Evolutionary conservation across 139 green algal species (phyloP).

Genomic region (Tetradesmus lagerheimii): DNA sequence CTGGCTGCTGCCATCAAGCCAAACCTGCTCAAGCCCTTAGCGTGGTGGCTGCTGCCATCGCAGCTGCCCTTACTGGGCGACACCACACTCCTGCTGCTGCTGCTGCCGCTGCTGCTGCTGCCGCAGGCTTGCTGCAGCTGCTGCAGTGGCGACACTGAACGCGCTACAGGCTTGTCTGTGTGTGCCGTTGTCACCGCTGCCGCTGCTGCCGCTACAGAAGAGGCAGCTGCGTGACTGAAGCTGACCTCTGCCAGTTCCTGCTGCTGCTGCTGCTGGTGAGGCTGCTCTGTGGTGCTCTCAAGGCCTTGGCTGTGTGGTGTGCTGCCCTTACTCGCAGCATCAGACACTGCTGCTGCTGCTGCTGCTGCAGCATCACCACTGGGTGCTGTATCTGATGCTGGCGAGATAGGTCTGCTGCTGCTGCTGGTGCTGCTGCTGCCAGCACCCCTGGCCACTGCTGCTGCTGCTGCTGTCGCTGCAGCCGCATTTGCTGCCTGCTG

Average conservation of each 20-base stretch:
- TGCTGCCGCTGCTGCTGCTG: slow-evolving; percentile 33
- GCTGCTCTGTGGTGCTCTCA: neutral
- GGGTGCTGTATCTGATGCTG: neutral
- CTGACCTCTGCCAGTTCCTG: neutral
- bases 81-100: neutral
- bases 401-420: neutral
- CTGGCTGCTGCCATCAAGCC: neutral
- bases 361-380: neutral
- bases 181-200: neutral
- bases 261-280: slow-evolving; percentile 20
- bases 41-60: neutral
- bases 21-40: neutral
- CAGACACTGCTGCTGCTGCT: neutral
- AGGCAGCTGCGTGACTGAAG: neutral
- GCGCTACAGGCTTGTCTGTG: neutral
- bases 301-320: neutral
- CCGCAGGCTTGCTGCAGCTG: slow-evolving; percentile 35
- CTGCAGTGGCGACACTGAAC: neutral
- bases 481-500: neutral
- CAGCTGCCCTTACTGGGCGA: neutral
- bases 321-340: neutral
- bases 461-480: neutral
- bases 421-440: neutral
- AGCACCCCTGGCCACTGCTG: neutral
- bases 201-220: neutral